These are phyloP conservation scores for Tricladium varicosporioides DNA, from an alignment of 2,329 filamentous ascomycete species.

Conservation along the genomic window DNA sequence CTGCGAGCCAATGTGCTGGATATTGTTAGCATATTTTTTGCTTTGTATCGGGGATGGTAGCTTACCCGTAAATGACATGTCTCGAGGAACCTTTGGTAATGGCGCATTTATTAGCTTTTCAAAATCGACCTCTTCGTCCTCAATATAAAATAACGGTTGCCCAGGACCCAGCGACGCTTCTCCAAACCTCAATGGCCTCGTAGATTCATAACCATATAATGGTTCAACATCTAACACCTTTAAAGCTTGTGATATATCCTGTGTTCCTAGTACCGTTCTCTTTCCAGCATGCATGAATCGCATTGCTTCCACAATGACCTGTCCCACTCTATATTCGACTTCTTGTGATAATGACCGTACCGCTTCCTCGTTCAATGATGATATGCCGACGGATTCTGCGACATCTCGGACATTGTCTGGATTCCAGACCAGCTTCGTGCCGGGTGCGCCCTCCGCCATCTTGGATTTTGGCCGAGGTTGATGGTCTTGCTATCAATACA, in stretches of 20 bases:
- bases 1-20: conserved; percentile 90
- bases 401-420: conserved; percentile 94
- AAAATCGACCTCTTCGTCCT: conserved; percentile 98
- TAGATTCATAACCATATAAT: conserved; percentile 93
- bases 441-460: no score
- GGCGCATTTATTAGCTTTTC: conserved; percentile 98
- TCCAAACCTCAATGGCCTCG: conserved; percentile 82
- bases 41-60: not conserved
- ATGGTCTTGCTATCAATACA: no score
- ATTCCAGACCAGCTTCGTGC: conserved; percentile 73
- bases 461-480: no score
- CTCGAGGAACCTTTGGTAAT: conserved; percentile 88
- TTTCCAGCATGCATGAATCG: conserved; percentile 94
- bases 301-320: conserved; percentile 89
- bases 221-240: conserved; percentile 89
- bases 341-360: conserved; percentile 86
- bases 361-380: conserved; percentile 77
- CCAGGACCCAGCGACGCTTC: conserved; percentile 92
- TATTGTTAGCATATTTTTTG: conserved; percentile 10
- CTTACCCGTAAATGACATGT: conserved; percentile 86
- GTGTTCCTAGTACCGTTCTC: conserved; percentile 82
- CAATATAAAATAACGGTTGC: conserved; percentile 93
- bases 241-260: conserved; percentile 85
- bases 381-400: conserved; percentile 91
- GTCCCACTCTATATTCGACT: conserved; percentile 90